Evolutionary conservation across 345 rosid species (phyloP), one percentile per base, ranked within the genome.

Genomic region (Ricinus communis): DNA sequence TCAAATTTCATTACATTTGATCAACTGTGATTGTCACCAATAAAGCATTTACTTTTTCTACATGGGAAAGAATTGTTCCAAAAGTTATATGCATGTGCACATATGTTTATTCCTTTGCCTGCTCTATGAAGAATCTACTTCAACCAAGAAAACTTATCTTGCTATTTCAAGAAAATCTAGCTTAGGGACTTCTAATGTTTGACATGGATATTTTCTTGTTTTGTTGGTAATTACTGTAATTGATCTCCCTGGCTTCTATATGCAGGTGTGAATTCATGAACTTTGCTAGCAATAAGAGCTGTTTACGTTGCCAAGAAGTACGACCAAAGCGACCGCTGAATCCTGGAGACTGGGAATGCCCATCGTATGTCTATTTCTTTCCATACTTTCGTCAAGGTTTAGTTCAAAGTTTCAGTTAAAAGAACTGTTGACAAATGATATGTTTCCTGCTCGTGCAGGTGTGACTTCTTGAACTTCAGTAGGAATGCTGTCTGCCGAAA

Each of bases 281-380:
- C 82, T 94, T 94, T 70, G 85, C 97, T 24, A 80, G 85, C 85
- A 94, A 94, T 55, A 89, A 66, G 74, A 82, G 67, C 52, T 94
- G 98, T 79, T 73, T 83, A 53, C 84, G 85, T 24, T 94, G 98
- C 59, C 65, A 45, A 38, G 87, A 50, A 65, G 66, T 71, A 68
- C 90, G 97, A 28, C 93, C 96, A 5, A 79, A 81, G 79, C 85
- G 85, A 66, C 76, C 81, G 69, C 81, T 91, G 22, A 76, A 82
- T 55, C 89, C 85, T 68, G 98, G 98, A 81, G 97, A 91, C 63
- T 90, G 98, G 97, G 93, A 88, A 77, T 94, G 98, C 78, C 90
- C 91, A n/a, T 82, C 88, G 97, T 93, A 61, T 70, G 96, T 78
- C 77, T 79, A 71, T 73, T 47, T 27, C 69, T 19, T 5, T 10